Base-by-base conservation (phyloP, 305 asterid species). In the Fraxinus xanthoxyloides region DNA sequence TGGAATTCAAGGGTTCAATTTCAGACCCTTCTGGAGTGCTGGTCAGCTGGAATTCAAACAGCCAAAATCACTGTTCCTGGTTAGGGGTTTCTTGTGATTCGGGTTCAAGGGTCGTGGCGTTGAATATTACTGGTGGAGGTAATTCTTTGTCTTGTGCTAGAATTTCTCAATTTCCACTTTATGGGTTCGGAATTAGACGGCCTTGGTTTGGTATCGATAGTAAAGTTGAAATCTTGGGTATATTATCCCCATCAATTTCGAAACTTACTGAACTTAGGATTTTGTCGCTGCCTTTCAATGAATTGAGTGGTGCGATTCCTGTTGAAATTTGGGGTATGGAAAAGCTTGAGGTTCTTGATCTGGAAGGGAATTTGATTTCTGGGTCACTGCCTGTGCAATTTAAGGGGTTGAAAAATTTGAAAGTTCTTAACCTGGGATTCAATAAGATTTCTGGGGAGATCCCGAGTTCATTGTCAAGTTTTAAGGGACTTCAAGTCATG, bases 301-400 rank as follows among this genome's bases (percentile, higher is more conserved):
- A 89, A 75, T 84, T 94, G 76, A 84, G 89, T 59, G 98, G 96
- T 76, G 89, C 79, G 75, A 90, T 94, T 73, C 97, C 95, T 46
- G 72, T 12, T 7, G 94, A 86, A 77, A 76, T 94, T 72, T 94
- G 94, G 94, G 93, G 85, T 23, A 86, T 94, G 97, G 93, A 90
- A 54, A 92, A 91, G 77, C 94, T 94, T 15, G 98, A 94, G 87
- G 93, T 94, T 85, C 92, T 93, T 86, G 98, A 94, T 85, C 95
- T 94, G 6, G 97, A 94, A 72, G 98, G 97, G 85, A 94, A 94
- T 85, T 84, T 70, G 43, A 34, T 94, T 76, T 82, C 90, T 1
- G 95, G 94, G 70, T 65, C 83, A 3, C 81, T 94, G 83, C 96
- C 94, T 7, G 19, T 59, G 63, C 84, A 73, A 81, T 88, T 93